A percentile compares a stretch with the other conserved stretches of the same genome.
phyloP scores from a whole-genome alignment of 352 stramenopile species.

The Pythium aristosporum region DNA sequence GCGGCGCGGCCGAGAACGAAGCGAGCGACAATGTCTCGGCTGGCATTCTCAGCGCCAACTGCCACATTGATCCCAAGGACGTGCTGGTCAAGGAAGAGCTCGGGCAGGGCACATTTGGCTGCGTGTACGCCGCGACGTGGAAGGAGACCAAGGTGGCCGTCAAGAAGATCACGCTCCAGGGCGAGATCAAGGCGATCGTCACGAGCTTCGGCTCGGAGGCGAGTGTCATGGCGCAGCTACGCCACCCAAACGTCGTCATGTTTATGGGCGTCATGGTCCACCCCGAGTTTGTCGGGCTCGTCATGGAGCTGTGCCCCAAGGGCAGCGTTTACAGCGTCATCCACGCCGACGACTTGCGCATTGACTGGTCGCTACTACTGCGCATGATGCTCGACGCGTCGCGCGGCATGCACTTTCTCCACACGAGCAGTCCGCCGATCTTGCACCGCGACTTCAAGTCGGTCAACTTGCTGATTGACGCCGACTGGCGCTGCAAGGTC shows the following conservation, averaged over 20 bases:
- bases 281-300: constrained; percentile 80
- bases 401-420: constrained; percentile 89
- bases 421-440: constrained; percentile 86
- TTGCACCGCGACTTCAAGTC: constrained; percentile 90
- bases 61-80: constrained; percentile 83
- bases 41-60: constrained; percentile 76
- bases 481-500: constrained; percentile 89
- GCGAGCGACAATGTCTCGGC: constrained; percentile 38
- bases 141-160: constrained; percentile 82
- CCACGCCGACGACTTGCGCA: constrained; percentile 68
- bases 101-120: constrained; percentile 72
- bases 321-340: constrained; percentile 85
- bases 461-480: constrained; percentile 88
- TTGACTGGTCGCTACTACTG: constrained; percentile 86
- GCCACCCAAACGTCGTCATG: constrained; percentile 87
- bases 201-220: constrained; percentile 81
- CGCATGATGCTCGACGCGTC: constrained; percentile 88
- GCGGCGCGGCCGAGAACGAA: constrained; percentile 57
- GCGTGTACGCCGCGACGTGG: constrained; percentile 74
- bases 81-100: constrained; percentile 80
- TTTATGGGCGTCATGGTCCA: constrained; percentile 91
- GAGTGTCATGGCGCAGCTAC: constrained; percentile 81
- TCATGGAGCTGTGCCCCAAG: constrained; percentile 89
- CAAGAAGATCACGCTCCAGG: constrained; percentile 83
- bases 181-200: constrained; percentile 78